Conservation (phyloP, 306 rosid genomes). For the Trichosanthes cucumerina region DNA sequence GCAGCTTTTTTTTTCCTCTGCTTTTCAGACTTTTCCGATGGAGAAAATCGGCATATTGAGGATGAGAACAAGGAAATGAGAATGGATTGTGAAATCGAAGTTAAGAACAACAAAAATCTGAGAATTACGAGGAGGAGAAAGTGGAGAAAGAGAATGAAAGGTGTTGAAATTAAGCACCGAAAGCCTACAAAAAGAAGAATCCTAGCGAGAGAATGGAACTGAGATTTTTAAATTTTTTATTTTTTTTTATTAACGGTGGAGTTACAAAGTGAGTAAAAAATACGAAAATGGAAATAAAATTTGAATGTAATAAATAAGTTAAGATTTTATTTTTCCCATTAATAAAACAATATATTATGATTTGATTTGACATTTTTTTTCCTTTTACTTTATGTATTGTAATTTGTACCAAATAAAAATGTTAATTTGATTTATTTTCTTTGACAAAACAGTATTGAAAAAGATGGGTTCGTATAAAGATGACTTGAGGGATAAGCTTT, state of each 20-base stretch:
- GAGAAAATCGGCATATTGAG: background rate
- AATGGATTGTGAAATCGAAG: background rate
- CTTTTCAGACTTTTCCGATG: constrained; percentile 12
- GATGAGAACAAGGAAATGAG: background rate
- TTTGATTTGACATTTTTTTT: background rate
- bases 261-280: background rate
- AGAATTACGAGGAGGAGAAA: constrained; percentile 3
- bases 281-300: background rate
- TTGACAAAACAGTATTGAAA: no score
- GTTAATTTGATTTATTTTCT: no score
- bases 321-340: background rate
- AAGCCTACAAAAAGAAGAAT: constrained; percentile 57
- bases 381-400: background rate
- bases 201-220: constrained; percentile 19
- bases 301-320: background rate
- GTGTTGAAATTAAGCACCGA: constrained; percentile 78
- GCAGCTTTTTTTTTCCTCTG: constrained; percentile 29
- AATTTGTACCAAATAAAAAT: no score
- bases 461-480: no score
- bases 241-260: background rate
- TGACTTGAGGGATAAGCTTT: no score
- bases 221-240: background rate
- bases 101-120: background rate
- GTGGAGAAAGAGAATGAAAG: constrained; percentile 23
- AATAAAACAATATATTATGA: background rate